phyloP scores from a whole-genome alignment of 208 protist species.

The Angomonas deanei region DNA sequence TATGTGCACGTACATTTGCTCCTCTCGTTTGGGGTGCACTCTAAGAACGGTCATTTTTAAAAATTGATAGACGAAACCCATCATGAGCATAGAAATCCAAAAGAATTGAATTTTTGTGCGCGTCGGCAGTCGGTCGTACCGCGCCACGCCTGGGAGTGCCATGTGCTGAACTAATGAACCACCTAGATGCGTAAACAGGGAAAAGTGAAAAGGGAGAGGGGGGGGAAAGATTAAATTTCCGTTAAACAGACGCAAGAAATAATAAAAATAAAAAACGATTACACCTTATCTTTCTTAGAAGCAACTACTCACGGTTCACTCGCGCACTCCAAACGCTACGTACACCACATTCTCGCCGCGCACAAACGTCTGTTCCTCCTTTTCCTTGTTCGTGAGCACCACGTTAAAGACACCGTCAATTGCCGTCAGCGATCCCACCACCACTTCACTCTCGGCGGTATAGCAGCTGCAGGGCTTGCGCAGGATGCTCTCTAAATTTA shows the following conservation, averaged over 20 bases:
- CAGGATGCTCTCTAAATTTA: constrained; percentile 45
- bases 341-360: constrained; percentile 73
- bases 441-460: constrained; percentile 45
- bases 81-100: constrained; percentile 71
- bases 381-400: constrained; percentile 25
- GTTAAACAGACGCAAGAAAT: background rate
- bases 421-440: constrained; percentile 44
- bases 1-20: constrained; percentile 81
- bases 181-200: background rate
- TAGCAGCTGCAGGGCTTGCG: constrained; percentile 48
- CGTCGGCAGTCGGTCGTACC: constrained; percentile 76
- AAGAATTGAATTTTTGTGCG: constrained; percentile 72
- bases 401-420: constrained; percentile 67
- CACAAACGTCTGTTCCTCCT: constrained; percentile 41
- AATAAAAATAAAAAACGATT: background rate
- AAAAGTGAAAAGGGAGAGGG: background rate
- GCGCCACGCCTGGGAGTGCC: constrained; percentile 66
- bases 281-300: background rate
- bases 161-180: constrained; percentile 6
- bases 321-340: constrained; percentile 33
- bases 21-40: constrained; percentile 77
- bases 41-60: constrained; percentile 70
- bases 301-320: background rate
- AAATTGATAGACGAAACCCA: constrained; percentile 75
- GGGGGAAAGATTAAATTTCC: background rate